Percentiles rank a stretch among this genome's conserved stretches.
Evolutionary conservation across 768 basidiomycete species (phyloP).

Genomic region (Mycena vitilis): DNA sequence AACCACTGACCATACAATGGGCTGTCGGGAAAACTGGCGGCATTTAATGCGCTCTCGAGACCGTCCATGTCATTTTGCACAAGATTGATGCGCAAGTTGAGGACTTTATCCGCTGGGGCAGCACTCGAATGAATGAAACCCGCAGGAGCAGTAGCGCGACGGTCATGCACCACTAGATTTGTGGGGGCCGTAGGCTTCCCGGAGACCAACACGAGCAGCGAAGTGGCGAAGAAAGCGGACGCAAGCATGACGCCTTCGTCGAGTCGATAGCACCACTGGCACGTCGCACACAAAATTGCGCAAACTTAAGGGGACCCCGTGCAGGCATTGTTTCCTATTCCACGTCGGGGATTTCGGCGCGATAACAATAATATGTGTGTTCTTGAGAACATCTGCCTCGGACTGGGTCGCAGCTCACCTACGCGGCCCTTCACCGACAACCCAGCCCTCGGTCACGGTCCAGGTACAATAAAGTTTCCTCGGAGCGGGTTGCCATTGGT

Average conservation of each 20-base stretch:
- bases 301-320: slow-evolving; percentile 19
- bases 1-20: slow-evolving; percentile 44
- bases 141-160: slow-evolving; percentile 31
- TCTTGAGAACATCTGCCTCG: slow-evolving; percentile 5
- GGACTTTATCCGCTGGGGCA: slow-evolving; percentile 35
- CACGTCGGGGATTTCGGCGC: neutral
- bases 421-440: neutral
- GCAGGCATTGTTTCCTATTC: slow-evolving; percentile 13
- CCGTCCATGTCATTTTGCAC: slow-evolving; percentile 43
- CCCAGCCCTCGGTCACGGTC: neutral
- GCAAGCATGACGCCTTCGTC: slow-evolving; percentile 5
- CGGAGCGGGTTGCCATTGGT: neutral
- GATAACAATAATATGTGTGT: slow-evolving; percentile 25
- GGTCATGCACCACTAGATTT: slow-evolving; percentile 37
- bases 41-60: slow-evolving; percentile 44
- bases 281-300: neutral
- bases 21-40: slow-evolving; percentile 45
- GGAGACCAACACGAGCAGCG: slow-evolving; percentile 1
- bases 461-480: neutral
- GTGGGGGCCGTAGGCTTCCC: slow-evolving; percentile 1
- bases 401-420: neutral
- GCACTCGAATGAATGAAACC: slow-evolving; percentile 40
- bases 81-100: slow-evolving; percentile 48
- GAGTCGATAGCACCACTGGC: neutral
- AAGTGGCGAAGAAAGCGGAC: neutral